These are phyloP conservation scores for Brassica cretica DNA, from an alignment of 345 rosid genomes.

Conservation along the genomic window DNA sequence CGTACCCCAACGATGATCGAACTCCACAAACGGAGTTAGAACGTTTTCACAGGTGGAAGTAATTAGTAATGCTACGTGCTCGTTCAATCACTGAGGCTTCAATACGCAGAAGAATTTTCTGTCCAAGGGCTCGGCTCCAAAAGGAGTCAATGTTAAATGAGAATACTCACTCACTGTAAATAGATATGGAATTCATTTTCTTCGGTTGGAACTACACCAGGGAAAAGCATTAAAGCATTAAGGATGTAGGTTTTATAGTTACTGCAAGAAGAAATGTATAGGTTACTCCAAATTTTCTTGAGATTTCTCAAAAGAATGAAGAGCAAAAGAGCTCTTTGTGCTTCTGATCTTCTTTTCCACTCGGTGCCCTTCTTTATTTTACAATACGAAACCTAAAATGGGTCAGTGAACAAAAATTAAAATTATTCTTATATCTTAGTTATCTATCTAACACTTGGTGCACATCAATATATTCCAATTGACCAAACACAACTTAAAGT, in stretches of 20 bases:
- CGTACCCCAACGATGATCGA: conserved; percentile 30
- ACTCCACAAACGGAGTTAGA: conserved; percentile 29
- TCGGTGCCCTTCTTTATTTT: neutral
- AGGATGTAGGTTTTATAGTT: conserved; percentile 23
- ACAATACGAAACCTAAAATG: neutral
- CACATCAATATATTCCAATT: neutral
- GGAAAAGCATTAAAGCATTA: conserved; percentile 6
- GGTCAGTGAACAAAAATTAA: neutral
- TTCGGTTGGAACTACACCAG: neutral
- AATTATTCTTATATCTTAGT: neutral
- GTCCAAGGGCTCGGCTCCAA: conserved; percentile 24
- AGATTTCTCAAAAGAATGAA: neutral
- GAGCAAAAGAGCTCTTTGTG: conserved; percentile 16
- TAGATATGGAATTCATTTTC: conserved; percentile 6
- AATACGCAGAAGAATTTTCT: conserved; percentile 14
- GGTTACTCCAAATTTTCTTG: neutral
- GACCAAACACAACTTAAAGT: neutral
- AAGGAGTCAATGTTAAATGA: conserved; percentile 6
- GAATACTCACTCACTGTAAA: conserved; percentile 1
- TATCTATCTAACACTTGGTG: neutral
- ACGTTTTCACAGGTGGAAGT: neutral
- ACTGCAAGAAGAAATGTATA: conserved; percentile 7
- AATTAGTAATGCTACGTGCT: neutral
- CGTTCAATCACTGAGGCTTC: conserved; percentile 3
- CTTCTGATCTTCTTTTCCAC: neutral